These are phyloP conservation scores for Marchantia paleacea DNA, from an alignment of 225 moss, liverwort and hornwort species.

Conservation along the genomic window DNA sequence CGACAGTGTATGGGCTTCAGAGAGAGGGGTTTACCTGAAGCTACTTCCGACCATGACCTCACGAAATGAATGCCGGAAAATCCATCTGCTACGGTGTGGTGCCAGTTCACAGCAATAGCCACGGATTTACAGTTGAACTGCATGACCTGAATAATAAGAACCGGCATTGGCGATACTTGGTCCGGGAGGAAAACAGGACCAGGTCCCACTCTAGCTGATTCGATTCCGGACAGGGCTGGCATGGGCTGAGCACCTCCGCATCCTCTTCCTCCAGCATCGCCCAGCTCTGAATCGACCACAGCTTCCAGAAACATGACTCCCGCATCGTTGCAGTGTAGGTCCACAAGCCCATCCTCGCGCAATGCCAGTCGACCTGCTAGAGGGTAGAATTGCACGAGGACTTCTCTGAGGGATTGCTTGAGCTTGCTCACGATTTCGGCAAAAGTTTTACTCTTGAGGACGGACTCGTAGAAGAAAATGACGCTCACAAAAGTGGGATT, in stretches of 20 bases:
- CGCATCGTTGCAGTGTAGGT: constrained; percentile 34
- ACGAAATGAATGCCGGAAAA: constrained; percentile 36
- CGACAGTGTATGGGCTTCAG: constrained; percentile 25
- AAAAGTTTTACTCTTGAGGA: not conserved
- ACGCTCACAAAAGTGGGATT: constrained; percentile 25
- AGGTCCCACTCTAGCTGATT: constrained; percentile 23
- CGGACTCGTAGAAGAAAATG: constrained; percentile 22
- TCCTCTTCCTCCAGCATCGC: constrained; percentile 9
- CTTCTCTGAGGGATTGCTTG: constrained; percentile 26
- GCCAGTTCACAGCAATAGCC: constrained; percentile 36
- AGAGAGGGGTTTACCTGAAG: constrained; percentile 1
- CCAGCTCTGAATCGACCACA: constrained; percentile 10
- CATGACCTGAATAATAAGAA: constrained; percentile 24
- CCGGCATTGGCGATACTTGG: constrained; percentile 22
- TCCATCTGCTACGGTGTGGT: constrained; percentile 41
- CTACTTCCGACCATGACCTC: constrained; percentile 33
- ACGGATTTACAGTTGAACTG: constrained; percentile 27
- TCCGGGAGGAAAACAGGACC: constrained; percentile 26
- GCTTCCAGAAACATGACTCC: constrained; percentile 36
- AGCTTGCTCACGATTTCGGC: not conserved
- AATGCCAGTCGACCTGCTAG: constrained; percentile 31
- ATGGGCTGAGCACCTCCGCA: constrained; percentile 4
- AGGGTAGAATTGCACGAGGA: constrained; percentile 37
- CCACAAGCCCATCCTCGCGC: constrained; percentile 17
- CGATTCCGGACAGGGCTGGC: constrained; percentile 26